Evolutionary conservation across 169 alveolate genomes (phyloP).

Genomic region (Eimeria praecox): DNA sequence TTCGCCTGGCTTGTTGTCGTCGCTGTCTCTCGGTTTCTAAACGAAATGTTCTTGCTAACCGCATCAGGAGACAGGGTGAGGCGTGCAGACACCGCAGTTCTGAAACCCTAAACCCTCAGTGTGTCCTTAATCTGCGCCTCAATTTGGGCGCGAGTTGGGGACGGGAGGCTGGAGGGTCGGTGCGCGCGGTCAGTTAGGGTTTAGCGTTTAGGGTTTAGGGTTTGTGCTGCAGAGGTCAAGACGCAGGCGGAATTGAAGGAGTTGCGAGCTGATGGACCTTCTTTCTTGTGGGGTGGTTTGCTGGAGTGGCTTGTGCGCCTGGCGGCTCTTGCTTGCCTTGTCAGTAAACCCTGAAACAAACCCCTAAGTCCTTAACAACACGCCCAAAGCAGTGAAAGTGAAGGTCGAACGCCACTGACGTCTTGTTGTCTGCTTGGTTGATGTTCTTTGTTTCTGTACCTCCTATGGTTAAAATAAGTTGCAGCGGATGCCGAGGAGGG

Average conservation of each 20-base stretch:
- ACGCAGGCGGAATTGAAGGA: constrained; percentile 12
- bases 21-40: constrained; percentile 3
- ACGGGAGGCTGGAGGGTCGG: too few species aligned
- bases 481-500: neutral
- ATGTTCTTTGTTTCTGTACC: neutral
- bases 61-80: constrained; percentile 19
- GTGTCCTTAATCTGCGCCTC: too few species aligned
- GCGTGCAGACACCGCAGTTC: neutral
- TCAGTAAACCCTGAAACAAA: constrained; percentile 5
- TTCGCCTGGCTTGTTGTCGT: constrained; percentile 8
- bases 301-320: constrained; percentile 44
- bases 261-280: constrained; percentile 13
- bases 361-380: neutral
- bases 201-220: neutral
- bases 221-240: constrained; percentile 48
- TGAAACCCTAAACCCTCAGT: neutral
- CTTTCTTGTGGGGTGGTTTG: neutral
- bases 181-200: too few species aligned
- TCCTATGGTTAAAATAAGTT: neutral
- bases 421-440: neutral
- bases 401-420: neutral
- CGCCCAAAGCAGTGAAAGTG: neutral
- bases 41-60: neutral
- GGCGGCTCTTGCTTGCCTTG: constrained; percentile 12
- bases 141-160: too few species aligned